Evolutionary conservation across 257 asterid species (phyloP).

Genomic region (Solanum megistacrolobum): DNA sequence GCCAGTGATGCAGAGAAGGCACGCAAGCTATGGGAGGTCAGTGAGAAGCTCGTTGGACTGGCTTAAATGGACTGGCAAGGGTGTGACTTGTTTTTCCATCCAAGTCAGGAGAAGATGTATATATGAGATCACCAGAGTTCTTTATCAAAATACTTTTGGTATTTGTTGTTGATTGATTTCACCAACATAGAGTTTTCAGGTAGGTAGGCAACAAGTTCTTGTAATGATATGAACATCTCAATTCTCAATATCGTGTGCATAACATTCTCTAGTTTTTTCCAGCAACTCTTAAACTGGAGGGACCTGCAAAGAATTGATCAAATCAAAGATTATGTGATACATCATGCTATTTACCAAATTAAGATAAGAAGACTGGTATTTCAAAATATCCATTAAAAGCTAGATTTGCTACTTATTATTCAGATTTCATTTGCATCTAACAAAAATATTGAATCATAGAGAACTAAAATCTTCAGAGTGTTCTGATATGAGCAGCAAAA

Average conservation of each 20-base stretch:
- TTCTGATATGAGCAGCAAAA: not conserved
- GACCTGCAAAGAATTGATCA: not conserved
- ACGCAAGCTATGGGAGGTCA: slow-evolving; percentile 76
- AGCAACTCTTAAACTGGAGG: not conserved
- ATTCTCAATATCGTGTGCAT: not conserved
- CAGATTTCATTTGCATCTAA: not conserved
- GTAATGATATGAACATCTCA: not conserved
- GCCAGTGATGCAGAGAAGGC: slow-evolving; percentile 88
- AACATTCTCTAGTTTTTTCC: not conserved
- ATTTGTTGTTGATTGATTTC: not conserved
- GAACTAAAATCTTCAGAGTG: not conserved
- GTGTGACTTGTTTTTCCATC: not conserved
- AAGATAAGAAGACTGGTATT: not conserved
- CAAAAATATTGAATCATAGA: not conserved
- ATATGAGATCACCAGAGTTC: not conserved
- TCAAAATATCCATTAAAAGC: not conserved
- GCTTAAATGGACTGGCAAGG: slow-evolving; percentile 20
- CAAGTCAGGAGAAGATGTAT: not conserved
- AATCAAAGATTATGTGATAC: not conserved
- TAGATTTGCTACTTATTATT: not conserved
- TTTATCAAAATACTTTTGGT: not conserved
- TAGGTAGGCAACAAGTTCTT: not conserved
- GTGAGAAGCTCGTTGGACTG: slow-evolving; percentile 87
- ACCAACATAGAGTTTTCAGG: not conserved
- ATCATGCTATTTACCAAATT: not conserved